Evolutionary conservation across 257 asterid genomes (phyloP).

Genomic region (Fraxinus cuspidata): DNA sequence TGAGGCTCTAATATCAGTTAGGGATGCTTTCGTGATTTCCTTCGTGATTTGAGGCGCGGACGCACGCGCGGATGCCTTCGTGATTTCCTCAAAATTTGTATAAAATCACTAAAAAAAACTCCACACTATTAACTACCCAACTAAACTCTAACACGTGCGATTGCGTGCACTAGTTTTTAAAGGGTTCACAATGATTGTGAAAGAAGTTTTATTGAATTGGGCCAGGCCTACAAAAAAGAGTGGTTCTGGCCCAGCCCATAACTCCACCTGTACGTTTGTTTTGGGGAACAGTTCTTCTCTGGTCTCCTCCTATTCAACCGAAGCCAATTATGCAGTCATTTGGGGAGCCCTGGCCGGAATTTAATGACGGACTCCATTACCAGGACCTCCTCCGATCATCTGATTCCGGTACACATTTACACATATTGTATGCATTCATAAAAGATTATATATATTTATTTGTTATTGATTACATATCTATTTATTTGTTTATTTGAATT

Average conservation of each 20-base stretch:
- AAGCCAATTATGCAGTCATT: slow-evolving; percentile 29
- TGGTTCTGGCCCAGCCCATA: not conserved
- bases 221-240: not conserved
- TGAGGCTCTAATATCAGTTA: slow-evolving; percentile 14
- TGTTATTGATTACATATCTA: not conserved
- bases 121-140: too few species aligned
- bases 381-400: slow-evolving; percentile 52
- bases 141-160: too few species aligned
- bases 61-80: too few species aligned
- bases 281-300: not conserved
- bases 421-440: not conserved
- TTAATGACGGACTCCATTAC: slow-evolving; percentile 71
- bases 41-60: too few species aligned
- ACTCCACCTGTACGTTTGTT: not conserved
- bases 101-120: too few species aligned
- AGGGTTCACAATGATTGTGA: not conserved
- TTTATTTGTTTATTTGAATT: not conserved
- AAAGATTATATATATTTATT: not conserved
- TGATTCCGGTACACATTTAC: slow-evolving; percentile 53
- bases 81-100: too few species aligned
- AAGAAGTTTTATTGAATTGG: not conserved
- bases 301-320: not conserved
- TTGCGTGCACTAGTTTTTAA: too few species aligned
- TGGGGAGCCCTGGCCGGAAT: slow-evolving; percentile 84
- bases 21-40: too few species aligned